These are phyloP conservation scores for Acanthamoeba sp. DNA, from an alignment of 208 protist species.

Conservation along the genomic window DNA sequence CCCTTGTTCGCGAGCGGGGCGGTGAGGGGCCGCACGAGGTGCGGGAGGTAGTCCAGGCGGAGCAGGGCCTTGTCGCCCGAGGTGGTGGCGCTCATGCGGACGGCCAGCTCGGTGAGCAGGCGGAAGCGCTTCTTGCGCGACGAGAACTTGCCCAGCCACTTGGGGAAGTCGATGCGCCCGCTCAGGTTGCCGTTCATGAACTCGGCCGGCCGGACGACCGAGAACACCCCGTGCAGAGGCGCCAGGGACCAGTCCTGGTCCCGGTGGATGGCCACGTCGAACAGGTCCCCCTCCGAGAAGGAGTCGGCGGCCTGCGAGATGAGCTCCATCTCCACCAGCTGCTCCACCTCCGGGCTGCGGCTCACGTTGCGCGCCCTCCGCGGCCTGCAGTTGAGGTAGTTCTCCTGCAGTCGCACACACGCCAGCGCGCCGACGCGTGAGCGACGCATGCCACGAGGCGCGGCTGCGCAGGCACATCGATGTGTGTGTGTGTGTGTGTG, in stretches of 20 bases:
- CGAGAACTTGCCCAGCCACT: constrained; percentile 83
- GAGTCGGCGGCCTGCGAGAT: constrained; percentile 76
- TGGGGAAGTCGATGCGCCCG: constrained; percentile 64
- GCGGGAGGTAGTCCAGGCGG: constrained; percentile 72
- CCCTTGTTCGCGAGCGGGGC: constrained; percentile 70
- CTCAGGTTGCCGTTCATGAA: constrained; percentile 54
- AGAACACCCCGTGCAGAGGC: constrained; percentile 72
- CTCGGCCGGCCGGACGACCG: constrained; percentile 74
- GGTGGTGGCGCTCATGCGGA: constrained; percentile 69
- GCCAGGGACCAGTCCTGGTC: constrained; percentile 77
- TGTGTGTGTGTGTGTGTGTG: too few relatives aligned
- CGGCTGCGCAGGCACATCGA: too few relatives aligned
- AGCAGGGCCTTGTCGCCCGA: constrained; percentile 35
- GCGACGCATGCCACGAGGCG: too few relatives aligned
- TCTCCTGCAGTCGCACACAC: constrained; percentile 90
- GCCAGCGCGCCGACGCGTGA: too few relatives aligned
- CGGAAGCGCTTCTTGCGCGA: constrained; percentile 75
- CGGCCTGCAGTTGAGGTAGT: constrained; percentile 95
- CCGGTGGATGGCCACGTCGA: constrained; percentile 67
- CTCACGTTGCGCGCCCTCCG: background rate
- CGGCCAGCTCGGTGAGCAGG: constrained; percentile 77
- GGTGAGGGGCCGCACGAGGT: constrained; percentile 68
- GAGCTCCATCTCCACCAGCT: constrained; percentile 42
- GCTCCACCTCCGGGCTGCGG: constrained; percentile 26
- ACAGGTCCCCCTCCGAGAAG: constrained; percentile 80